phyloP scores from a whole-genome alignment of 768 basidiomycete genomes.

The Candolleomyces efflorescens region DNA sequence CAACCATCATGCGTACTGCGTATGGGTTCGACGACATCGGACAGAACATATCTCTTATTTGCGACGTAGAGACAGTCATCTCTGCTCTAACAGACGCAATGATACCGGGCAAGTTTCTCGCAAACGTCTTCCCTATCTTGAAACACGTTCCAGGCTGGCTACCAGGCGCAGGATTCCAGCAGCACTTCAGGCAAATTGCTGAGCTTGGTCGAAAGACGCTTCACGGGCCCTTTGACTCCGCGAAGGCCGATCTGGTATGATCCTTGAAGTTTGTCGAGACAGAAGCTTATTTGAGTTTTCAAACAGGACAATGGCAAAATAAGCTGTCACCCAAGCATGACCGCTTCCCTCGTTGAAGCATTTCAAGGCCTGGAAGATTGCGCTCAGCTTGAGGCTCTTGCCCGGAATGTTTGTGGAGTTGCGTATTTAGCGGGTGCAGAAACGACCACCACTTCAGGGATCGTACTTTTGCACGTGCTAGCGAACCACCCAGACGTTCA shows the following conservation, averaged over 20 bases:
- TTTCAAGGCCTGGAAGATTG: neutral
- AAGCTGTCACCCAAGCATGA: neutral
- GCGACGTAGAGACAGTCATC: conserved; percentile 26
- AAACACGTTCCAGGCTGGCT: conserved; percentile 32
- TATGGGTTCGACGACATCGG: conserved; percentile 25
- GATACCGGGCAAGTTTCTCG: conserved; percentile 15
- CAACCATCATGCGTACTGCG: conserved; percentile 18
- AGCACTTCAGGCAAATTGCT: conserved; percentile 3
- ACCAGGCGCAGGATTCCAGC: conserved; percentile 30
- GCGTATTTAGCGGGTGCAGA: too few species aligned
- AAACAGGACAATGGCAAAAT: neutral
- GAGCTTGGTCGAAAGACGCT: neutral
- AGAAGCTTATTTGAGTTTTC: neutral
- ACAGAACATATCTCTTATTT: conserved; percentile 32
- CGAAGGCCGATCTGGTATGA: conserved; percentile 1
- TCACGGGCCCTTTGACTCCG: neutral
- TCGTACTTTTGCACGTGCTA: neutral
- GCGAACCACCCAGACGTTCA: conserved; percentile 1
- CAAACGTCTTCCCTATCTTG: conserved; percentile 15
- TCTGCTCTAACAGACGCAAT: conserved; percentile 17
- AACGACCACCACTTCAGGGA: neutral
- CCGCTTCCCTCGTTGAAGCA: neutral
- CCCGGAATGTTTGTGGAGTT: neutral
- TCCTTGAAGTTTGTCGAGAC: neutral
- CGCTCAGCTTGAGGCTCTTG: neutral